Evolutionary conservation across 2,329 filamentous ascomycete species (phyloP).

Genomic region (Scytalidium sp.): DNA sequence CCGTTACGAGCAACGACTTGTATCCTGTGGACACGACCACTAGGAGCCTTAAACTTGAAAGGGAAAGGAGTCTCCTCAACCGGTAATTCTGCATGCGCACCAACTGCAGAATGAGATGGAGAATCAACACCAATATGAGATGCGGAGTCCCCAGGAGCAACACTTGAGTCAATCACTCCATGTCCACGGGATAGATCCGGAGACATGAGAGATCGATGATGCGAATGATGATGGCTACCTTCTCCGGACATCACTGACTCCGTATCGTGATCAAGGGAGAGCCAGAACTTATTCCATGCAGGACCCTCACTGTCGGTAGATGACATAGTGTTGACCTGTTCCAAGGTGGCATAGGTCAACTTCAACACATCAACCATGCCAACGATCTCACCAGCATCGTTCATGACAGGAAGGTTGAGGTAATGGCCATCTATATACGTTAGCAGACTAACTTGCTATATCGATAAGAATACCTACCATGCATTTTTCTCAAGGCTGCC

Average conservation of each 20-base stretch:
- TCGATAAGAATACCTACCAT: slow-evolving; percentile 61
- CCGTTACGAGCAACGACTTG: slow-evolving; percentile 81
- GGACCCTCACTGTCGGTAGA: slow-evolving; percentile 88
- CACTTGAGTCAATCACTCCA: slow-evolving; percentile 71
- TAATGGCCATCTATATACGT: slow-evolving; percentile 80
- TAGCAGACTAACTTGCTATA: slow-evolving; percentile 19
- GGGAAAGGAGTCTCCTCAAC: slow-evolving; percentile 78
- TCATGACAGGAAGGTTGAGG: slow-evolving; percentile 97
- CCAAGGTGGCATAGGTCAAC: slow-evolving; percentile 94
- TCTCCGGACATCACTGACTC: slow-evolving; percentile 96
- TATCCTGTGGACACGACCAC: slow-evolving; percentile 87
- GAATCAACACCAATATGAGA: slow-evolving; percentile 86
- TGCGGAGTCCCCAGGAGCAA: slow-evolving; percentile 90
- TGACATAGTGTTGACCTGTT: slow-evolving; percentile 96
- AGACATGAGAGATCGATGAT: slow-evolving; percentile 75
- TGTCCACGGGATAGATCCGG: slow-evolving; percentile 65
- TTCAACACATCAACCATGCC: slow-evolving; percentile 99
- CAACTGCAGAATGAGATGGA: slow-evolving; percentile 62
- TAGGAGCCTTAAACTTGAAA: slow-evolving; percentile 99
- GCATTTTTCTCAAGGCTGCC: slow-evolving; percentile 97
- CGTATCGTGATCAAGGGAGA: slow-evolving; percentile 83
- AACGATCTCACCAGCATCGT: slow-evolving; percentile 93
- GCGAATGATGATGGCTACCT: slow-evolving; percentile 67
- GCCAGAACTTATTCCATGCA: slow-evolving; percentile 99
- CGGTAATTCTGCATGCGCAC: slow-evolving; percentile 49